These are phyloP conservation scores for Fomitopsis pinicola DNA, from an alignment of 1,284 basidiomycete species.

Conservation along the genomic window DNA sequence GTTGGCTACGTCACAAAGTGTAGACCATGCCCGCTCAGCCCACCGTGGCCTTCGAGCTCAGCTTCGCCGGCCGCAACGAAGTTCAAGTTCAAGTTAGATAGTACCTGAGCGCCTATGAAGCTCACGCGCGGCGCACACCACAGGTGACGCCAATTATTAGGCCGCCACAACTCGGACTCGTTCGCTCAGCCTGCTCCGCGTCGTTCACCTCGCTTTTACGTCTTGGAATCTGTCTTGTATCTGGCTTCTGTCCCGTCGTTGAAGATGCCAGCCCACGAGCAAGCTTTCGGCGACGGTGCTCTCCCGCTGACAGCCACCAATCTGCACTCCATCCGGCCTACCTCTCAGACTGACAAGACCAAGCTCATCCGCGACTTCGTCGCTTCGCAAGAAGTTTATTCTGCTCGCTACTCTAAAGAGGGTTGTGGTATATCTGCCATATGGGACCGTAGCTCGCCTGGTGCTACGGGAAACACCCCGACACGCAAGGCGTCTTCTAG, in stretches of 20 bases:
- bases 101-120: too few species aligned
- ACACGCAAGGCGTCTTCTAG: background rate
- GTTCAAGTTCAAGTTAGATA: too few species aligned
- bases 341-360: slow-evolving; percentile 30
- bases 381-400: slow-evolving; percentile 41
- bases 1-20: too few species aligned
- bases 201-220: too few species aligned
- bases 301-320: slow-evolving; percentile 12
- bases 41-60: too few species aligned
- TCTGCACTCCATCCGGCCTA: slow-evolving; percentile 8
- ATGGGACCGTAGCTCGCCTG: slow-evolving; percentile 21
- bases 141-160: too few species aligned
- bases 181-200: background rate
- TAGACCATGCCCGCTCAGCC: too few species aligned
- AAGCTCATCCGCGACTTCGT: slow-evolving; percentile 46
- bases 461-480: background rate
- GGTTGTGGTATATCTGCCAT: slow-evolving; percentile 29
- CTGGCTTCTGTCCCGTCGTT: too few species aligned
- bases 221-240: too few species aligned
- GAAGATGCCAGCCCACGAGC: background rate
- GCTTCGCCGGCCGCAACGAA: too few species aligned
- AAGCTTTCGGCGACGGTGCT: background rate
- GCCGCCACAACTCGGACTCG: background rate
- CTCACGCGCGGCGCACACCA: too few species aligned
- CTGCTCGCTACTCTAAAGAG: slow-evolving; percentile 41